phyloP scores from a whole-genome alignment of 1,284 basidiomycete species.

The Cryptococcus sp. region DNA sequence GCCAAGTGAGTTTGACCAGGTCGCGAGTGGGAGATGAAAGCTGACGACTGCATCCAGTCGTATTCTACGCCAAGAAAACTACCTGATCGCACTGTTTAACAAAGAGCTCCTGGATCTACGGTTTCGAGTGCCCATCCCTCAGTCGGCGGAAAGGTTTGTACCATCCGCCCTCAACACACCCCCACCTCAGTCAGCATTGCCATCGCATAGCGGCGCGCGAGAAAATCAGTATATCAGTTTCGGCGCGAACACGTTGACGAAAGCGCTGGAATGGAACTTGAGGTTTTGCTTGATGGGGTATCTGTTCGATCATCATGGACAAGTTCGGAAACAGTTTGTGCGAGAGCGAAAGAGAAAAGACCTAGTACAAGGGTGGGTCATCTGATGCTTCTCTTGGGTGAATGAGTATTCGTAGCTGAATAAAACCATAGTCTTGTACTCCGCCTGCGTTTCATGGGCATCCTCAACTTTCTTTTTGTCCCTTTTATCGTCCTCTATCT shows the following conservation, averaged over 20 bases:
- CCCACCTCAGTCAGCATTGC: slow-evolving; percentile 24
- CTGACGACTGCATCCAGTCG: slow-evolving; percentile 54
- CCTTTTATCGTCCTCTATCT: slow-evolving; percentile 98
- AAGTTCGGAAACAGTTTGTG: slow-evolving; percentile 85
- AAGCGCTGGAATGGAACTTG: slow-evolving; percentile 93
- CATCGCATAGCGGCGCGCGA: slow-evolving; percentile 21
- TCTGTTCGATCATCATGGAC: slow-evolving; percentile 82
- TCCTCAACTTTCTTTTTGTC: slow-evolving; percentile 89
- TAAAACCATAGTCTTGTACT: slow-evolving; percentile 63
- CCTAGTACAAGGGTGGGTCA: slow-evolving; percentile 77
- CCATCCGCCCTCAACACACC: slow-evolving; percentile 36
- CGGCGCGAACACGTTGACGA: slow-evolving; percentile 63
- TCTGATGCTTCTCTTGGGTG: neutral
- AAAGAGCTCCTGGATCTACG: slow-evolving; percentile 89
- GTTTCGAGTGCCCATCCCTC: slow-evolving; percentile 68
- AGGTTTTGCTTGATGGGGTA: slow-evolving; percentile 92
- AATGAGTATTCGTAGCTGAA: neutral
- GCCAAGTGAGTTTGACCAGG: slow-evolving; percentile 54
- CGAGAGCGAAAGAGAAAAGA: slow-evolving; percentile 75
- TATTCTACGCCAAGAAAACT: slow-evolving; percentile 97
- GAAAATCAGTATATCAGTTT: slow-evolving; percentile 44
- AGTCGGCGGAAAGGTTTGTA: slow-evolving; percentile 40
- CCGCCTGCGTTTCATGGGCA: slow-evolving; percentile 93
- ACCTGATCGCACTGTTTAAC: slow-evolving; percentile 95
- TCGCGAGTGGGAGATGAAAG: neutral